These are phyloP conservation scores for Trichophyton mentagrophytes DNA, from an alignment of 2,329 filamentous ascomycete species.

Conservation along the genomic window DNA sequence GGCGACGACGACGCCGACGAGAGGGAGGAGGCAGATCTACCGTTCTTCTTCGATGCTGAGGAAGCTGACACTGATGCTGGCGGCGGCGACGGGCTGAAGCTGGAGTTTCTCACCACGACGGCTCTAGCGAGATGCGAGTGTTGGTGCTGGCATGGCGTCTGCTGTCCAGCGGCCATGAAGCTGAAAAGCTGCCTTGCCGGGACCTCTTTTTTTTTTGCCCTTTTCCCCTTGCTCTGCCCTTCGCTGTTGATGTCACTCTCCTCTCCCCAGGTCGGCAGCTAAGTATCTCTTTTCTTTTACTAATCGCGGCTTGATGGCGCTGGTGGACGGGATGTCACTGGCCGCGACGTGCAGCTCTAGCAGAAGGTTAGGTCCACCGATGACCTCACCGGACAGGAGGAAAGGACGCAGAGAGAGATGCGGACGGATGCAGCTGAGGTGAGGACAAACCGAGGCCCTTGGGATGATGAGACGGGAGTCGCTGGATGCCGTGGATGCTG, in stretches of 20 bases:
- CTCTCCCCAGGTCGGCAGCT: neutral
- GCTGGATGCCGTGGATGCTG: neutral
- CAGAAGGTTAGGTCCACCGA: neutral
- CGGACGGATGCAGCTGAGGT: neutral
- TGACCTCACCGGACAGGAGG: neutral
- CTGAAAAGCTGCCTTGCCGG: constrained; percentile 1
- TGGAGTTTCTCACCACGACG: constrained; percentile 36
- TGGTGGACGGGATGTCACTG: neutral
- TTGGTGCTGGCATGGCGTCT: constrained; percentile 18
- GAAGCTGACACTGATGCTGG: constrained; percentile 11
- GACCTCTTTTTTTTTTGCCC: neutral
- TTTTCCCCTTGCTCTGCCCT: neutral
- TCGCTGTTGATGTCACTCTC: neutral
- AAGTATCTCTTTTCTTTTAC: neutral
- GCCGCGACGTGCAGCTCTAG: neutral
- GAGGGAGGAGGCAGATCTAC: neutral
- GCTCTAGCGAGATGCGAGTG: constrained; percentile 39
- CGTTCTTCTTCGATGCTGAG: neutral
- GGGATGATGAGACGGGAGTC: neutral
- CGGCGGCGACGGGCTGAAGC: constrained; percentile 15
- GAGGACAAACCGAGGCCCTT: neutral
- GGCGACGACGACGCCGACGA: neutral
- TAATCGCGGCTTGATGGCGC: neutral
- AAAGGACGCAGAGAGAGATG: neutral
- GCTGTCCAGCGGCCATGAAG: constrained; percentile 4